Evolutionary conservation across 1,284 basidiomycete species (phyloP), one percentile per base, ranked within the genome.

Genomic region (Ceratobasidium sp.): DNA sequence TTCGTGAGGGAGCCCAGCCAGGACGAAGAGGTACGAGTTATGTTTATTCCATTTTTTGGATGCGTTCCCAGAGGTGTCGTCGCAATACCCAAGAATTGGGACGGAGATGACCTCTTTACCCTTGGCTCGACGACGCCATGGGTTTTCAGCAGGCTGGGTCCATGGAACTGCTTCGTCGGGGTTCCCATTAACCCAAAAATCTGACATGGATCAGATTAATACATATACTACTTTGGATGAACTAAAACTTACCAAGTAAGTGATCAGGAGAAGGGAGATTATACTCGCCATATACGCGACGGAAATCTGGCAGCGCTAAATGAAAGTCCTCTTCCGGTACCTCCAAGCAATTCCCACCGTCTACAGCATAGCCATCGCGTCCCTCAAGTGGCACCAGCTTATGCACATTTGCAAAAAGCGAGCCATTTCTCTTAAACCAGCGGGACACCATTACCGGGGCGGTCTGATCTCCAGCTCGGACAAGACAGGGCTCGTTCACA

Each of bases 31-130:
- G 42, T 85, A 84, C 1, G 82, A 83, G 73, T 87, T 87, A 77
- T 88, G 87, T 50, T 86, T 83, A 70, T 88, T 87, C 86, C 86
- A 88, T 74, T 86, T 85, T 79, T 87, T 87, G 0, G 86, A 87
- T 0, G 82, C n/a, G 78, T 88, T 87, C 0, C 86, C 87, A 0
- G 86, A 87, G 0, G 85, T 87, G 77, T 88, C 86, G 65, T 87
- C 86, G 65, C 86, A 87, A 77, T 88, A 88, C 0, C 23, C 15
- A 1, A 28, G 5, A 10, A 61, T 61, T 33, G 23, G 28, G n/a
- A 61, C 28, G 2, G 26, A 7, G 59, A 28, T 28, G 4, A 61
- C 59, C 10, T 33, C 28, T 17, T 38, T 28, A 12, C 59, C 28
- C 1, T 33, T 33, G 12, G 59, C 59, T 7, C 23, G 26, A 10